Evolutionary conservation across 2,329 filamentous ascomycete species (phyloP), one percentile per base, ranked within the genome.

Genomic region (Tolypocladium paradoxum): DNA sequence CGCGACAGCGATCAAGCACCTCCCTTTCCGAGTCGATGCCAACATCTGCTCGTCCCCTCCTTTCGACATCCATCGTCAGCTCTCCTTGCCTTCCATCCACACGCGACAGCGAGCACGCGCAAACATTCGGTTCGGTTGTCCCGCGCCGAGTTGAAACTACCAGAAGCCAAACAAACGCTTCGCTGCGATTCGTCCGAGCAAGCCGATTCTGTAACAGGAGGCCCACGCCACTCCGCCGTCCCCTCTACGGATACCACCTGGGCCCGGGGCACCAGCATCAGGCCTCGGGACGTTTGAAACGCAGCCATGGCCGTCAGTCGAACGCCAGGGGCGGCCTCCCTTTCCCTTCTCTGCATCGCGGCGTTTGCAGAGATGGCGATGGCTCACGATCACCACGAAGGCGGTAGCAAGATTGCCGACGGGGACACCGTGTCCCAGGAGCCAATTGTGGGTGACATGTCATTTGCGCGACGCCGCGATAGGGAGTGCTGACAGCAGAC

Each of bases 391-490:
- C 76, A 79, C 64, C 70, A 73, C 58, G 64, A 55, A 22, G 66
- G 69, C 58, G 70, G 70, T 49, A 71, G 70, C 51, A 72, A 79
- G 47, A 84, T 93, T 57, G 79, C 82, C 18, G 83, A 88, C 59
- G 88, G 87, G 61, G 71, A 84, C 60, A 76, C 79, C 33, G 73
- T 88, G 62, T 88, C 87, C n/a, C 64, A 70, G 47, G 88, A 92
- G 35, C 88, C 88, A 1, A 78, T 92, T 61, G 85, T 88, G 75
- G 55, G 83, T 70, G 27, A 18, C 11, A 9, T 29, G 20, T 7
- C 20, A 27, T 40, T 6, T 16, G 18, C 29, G 18, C 27, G 11
- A 43, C n/a, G 11, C 24, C 11, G 18, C 12, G 48, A 27, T 22
- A 8, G 8, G 11, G 27, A 8, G 3, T n/a, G 48, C 52, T 54